Evolutionary conservation across 2,329 filamentous ascomycete species (phyloP).

Genomic region (Rhynchosporium secalis): DNA sequence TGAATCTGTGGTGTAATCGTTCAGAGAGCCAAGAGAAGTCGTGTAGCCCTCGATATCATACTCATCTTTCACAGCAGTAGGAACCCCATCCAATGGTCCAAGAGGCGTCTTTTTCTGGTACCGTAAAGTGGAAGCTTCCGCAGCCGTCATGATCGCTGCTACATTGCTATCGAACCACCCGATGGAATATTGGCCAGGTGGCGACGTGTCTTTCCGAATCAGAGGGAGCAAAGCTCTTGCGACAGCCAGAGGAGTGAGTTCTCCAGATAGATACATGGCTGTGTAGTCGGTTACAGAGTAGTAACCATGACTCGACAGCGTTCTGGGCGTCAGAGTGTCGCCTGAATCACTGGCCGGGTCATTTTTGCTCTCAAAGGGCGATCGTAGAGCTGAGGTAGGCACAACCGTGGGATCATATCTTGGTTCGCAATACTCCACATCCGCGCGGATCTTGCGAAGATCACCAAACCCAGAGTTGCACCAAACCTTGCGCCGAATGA

Average conservation of each 20-base stretch:
- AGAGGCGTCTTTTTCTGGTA: constrained; percentile 66
- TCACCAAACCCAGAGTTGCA: constrained; percentile 28
- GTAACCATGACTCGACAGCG: constrained; percentile 46
- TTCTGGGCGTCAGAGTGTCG: not conserved
- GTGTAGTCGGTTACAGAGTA: constrained; percentile 78
- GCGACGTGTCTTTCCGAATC: constrained; percentile 58
- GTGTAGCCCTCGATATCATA: constrained; percentile 36
- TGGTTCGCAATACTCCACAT: constrained; percentile 28
- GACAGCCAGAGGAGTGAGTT: constrained; percentile 70
- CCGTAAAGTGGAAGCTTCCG: constrained; percentile 68
- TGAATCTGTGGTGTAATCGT: constrained; percentile 24
- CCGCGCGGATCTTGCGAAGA: constrained; percentile 21
- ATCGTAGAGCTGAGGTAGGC: constrained; percentile 13
- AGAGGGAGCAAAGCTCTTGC: constrained; percentile 68
- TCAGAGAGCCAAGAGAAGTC: constrained; percentile 25
- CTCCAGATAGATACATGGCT: constrained; percentile 67
- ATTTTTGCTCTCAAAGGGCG: constrained; percentile 18
- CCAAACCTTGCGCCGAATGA: constrained; percentile 24
- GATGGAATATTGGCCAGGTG: constrained; percentile 62
- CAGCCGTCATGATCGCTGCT: constrained; percentile 64
- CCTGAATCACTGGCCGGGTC: not conserved
- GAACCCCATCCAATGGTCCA: constrained; percentile 75
- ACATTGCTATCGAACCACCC: constrained; percentile 69
- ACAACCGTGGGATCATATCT: constrained; percentile 30
- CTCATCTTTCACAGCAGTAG: constrained; percentile 82